Base-by-base conservation (phyloP, 805 yeast genomes). In the Nakazawaea wyomingensis region DNA sequence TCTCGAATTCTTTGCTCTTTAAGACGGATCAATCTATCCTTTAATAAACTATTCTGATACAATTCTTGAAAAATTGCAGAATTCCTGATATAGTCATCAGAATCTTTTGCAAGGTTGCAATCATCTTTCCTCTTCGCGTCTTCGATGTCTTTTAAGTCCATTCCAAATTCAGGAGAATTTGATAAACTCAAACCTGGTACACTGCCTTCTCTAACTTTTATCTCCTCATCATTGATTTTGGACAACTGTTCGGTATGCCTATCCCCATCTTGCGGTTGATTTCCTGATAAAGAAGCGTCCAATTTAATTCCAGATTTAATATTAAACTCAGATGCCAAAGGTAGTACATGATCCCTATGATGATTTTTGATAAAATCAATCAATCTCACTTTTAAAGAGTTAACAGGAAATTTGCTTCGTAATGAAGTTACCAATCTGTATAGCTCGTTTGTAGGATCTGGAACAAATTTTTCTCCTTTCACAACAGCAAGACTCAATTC, bases 341-440 rank as follows among this genome's bases (percentile, higher is more conserved):
- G 11, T 24, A 24, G 2, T 24, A 24, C 27, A 24, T 24, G 27
- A 24, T 11, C 9, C 16, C 14, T n/a, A 19, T 35, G 22, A 24
- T 24, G 22, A 17, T 10, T 16, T 16, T 17, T 13, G 10, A 35
- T 19, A 14, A 35, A 35, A 8, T 27, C 21, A 24, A 35, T 35
- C 30, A 35, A 35, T 35, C 39, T 22, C 10, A n/a, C n/a, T 13
- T 26, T 35, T 30, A 35, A 35, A 14, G 29, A 9, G 9, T 20
- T 22, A 10, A 35, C 14, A n/a, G 39, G 39, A 16, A 22, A 35
- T 11, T 24, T 26, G 4, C 14, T 5, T 20, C 39, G 22, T 19
- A 35, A 35, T 8, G 29, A 11, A 9, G 9, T 24, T 14, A 35
- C 18, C 18, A 35, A 14, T 20, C 14, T 35, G 39, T 35, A 10